Evolutionary conservation across 2,329 filamentous ascomycete genomes (phyloP).

Genomic region (Neurospora crassa): DNA sequence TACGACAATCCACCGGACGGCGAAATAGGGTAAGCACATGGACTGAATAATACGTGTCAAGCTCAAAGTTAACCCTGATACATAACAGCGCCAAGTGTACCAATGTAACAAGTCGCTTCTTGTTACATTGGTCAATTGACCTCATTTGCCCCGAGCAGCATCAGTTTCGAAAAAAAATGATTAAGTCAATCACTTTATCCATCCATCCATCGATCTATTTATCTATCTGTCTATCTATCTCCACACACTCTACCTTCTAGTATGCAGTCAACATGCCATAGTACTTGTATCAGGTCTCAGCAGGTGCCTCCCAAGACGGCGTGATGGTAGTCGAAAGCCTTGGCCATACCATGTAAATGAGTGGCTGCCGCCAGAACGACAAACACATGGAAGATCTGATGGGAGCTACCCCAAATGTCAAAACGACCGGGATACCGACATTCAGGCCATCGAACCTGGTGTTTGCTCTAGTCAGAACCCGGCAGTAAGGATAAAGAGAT

Average conservation of each 20-base stretch:
- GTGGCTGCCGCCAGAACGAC: slow-evolving; percentile 74
- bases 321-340: slow-evolving; percentile 82
- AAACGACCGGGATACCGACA: slow-evolving; percentile 66
- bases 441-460: slow-evolving; percentile 70
- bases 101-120: background rate
- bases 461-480: background rate
- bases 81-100: background rate
- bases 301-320: slow-evolving; percentile 36
- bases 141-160: background rate
- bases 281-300: background rate
- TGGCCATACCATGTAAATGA: slow-evolving; percentile 72
- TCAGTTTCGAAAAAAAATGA: background rate
- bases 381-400: slow-evolving; percentile 91
- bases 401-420: slow-evolving; percentile 87
- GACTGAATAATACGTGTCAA: background rate
- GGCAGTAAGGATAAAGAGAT: background rate
- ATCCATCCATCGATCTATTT: background rate
- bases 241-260: background rate
- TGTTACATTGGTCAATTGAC: background rate
- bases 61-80: background rate
- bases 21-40: background rate
- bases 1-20: no score
- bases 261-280: background rate
- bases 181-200: background rate
- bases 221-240: background rate